Percentiles rank a stretch among this genome's conserved stretches.
Evolutionary conservation across 495 filamentous ascomycete species (phyloP).

Genomic region (Penicillium cinerascens): DNA sequence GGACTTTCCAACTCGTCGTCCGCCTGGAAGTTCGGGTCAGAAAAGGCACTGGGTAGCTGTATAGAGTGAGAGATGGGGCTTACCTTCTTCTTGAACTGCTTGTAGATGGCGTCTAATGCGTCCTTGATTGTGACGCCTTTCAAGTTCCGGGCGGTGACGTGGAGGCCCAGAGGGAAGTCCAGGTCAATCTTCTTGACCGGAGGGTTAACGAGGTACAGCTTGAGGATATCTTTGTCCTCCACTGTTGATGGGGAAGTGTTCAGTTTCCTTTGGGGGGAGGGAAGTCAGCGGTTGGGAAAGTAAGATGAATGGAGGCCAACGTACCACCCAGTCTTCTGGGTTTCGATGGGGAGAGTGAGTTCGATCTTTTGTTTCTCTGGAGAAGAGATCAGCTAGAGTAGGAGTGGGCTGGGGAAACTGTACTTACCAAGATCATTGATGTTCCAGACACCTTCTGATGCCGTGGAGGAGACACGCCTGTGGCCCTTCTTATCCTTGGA

Average conservation of each 20-base stretch:
- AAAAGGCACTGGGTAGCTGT: conserved; percentile 9
- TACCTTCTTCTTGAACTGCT: conserved; percentile 92
- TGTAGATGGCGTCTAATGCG: conserved; percentile 88
- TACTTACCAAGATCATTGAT: conserved; percentile 79
- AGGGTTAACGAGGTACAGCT: conserved; percentile 73
- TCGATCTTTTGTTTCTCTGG: conserved; percentile 72
- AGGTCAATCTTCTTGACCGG: conserved; percentile 92
- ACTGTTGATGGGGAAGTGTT: conserved; percentile 75
- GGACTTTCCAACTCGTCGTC: conserved; percentile 83
- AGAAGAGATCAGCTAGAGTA: conserved; percentile 15
- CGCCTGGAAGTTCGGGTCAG: conserved; percentile 48
- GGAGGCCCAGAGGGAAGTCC: conserved; percentile 79
- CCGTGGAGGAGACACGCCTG: conserved; percentile 63
- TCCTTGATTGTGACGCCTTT: conserved; percentile 96
- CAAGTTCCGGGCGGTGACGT: conserved; percentile 82
- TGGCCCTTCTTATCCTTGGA: conserved; percentile 55
- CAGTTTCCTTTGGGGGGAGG: conserved; percentile 77
- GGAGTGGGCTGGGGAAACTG: not conserved
- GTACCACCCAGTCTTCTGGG: conserved; percentile 87
- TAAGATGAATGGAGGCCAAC: conserved; percentile 22
- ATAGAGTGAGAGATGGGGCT: conserved; percentile 1
- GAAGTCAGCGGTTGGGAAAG: conserved; percentile 6
- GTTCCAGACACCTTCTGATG: conserved; percentile 63
- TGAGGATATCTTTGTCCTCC: conserved; percentile 77
- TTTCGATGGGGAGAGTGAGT: conserved; percentile 78